Evolutionary conservation across 164 flowering plant species (phyloP), one percentile per base, ranked within the genome.

Genomic region (Tetrastigma voinierianum): DNA sequence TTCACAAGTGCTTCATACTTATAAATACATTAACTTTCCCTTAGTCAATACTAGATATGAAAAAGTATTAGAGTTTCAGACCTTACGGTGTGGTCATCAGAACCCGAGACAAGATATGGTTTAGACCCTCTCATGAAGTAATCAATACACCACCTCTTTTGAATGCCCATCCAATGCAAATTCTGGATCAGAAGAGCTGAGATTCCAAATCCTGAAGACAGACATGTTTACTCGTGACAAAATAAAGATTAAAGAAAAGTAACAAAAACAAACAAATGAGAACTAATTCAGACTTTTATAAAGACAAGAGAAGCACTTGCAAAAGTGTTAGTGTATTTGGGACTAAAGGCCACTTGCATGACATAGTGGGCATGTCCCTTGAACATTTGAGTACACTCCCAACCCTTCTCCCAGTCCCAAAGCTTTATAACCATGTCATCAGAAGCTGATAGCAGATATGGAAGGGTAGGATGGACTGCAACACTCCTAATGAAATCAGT

Each of bases 321-420:
- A 64, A 77, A 76, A 17, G 71, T 64, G 40, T 69, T 65, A 46
- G 67, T 40, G 45, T 76, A 73, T 52, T 25, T 25, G 40, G 40
- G 40, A 25, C 40, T 25, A 25, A 25, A 25, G 3, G 40, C 40
- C 40, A 25, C 40, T 25, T 25, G 40, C 40, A 25, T 25, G 5
- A 25, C 40, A 25, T 25, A 25, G 40, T 25, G 40, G 40, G 40
- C 40, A 68, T 77, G 81, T 14, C 78, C 81, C 59, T 68, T 68
- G 47, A 77, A 77, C 43, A 68, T 68, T 57, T 72, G 81, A 67
- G 72, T 70, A 46, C 84, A 81, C 13, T 32, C 64, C 84, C 84
- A 81, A n/a, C 73, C 82, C 70, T 78, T 81, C 51, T 78, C 84
- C 84, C 84, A 78, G 51, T 78, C 81, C 84, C 84, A 81, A 15